Evolutionary conservation across 2,329 filamentous ascomycete genomes (phyloP).

Genomic region (Westerdykella sp.): DNA sequence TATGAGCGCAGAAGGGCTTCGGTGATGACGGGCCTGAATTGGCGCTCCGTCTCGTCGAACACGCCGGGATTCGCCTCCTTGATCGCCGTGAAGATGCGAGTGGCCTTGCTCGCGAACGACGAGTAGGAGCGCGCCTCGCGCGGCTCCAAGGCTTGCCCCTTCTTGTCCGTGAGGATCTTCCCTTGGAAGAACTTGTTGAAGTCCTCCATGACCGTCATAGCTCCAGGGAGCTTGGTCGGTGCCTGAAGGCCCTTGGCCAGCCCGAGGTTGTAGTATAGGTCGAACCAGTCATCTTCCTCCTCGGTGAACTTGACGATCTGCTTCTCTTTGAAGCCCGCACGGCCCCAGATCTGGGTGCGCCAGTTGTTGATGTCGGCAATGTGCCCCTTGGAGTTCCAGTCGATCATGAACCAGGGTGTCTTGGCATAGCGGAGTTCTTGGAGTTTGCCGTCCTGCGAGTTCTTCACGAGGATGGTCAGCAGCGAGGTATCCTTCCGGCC

Average conservation of each 20-base stretch:
- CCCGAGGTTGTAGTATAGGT: constrained; percentile 14
- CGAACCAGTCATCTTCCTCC: constrained; percentile 14
- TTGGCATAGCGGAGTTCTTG: background rate
- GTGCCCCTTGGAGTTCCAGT: constrained; percentile 14
- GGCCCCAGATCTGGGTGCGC: constrained; percentile 20
- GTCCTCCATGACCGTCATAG: constrained; percentile 2
- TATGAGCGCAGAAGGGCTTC: no score
- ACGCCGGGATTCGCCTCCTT: no score
- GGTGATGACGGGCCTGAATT: no score
- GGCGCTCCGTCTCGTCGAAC: no score
- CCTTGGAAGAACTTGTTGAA: constrained; percentile 16
- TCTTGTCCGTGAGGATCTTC: constrained; percentile 1
- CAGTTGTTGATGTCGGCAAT: constrained; percentile 20
- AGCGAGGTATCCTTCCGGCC: background rate
- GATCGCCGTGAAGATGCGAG: background rate
- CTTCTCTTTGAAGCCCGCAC: constrained; percentile 15
- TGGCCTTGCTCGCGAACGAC: constrained; percentile 2
- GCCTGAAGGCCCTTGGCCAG: background rate
- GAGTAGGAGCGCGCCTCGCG: constrained; percentile 1
- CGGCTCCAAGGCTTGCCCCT: background rate
- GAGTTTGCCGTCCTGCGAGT: background rate
- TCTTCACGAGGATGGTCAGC: background rate
- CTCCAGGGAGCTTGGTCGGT: constrained; percentile 3
- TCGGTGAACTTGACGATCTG: constrained; percentile 11
- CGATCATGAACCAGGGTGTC: constrained; percentile 4